Base-by-base conservation (phyloP, 108 stramenopile genomes). In the Cyclotella baltica region DNA sequence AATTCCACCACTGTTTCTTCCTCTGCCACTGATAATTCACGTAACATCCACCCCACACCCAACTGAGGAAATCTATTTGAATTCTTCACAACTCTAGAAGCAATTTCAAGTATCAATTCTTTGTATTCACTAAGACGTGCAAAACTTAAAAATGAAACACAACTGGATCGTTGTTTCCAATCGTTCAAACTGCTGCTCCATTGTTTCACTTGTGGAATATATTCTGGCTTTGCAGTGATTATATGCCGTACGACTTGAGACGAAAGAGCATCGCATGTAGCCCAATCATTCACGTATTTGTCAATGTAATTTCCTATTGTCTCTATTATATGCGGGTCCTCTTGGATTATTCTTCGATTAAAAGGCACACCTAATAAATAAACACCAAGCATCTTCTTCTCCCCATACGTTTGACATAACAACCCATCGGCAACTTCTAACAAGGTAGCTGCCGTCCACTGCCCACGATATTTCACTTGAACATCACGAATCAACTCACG, bases 301-400 rank as follows among this genome's bases (percentile, higher is more conserved):
- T 35, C 62, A 23, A 64, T 35, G 27, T 34, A 64, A 2, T 25
- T 27, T 22, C 62, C 62, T 1, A 64, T 37, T 20, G 62, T 64
- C 4, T 64, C 20, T 20, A 64, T 4, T 3, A 35, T 6, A 10
- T 3, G 23, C 10, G 62, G 2, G 2, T 64, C 62, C 23, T 64
- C 62, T 31, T 64, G 38, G 6, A 64, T 64, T 43, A 40, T 37
- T 33, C 35, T 64, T 35, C 4, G 29, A 43, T 64, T 64, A n/a
- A 23, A 37, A 40, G 62, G 62, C 2, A 64, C 62, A 20, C 62
- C 62, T 15, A 64, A 25, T 43, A 64, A 25, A 22, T 64, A 64
- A 5, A 64, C 62, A 1, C 62, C 62, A 20, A 64, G 62, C 62
- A 64, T 64, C 30, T 64, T 64, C 62, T 64, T 64, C 30, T 64